phyloP scores from a whole-genome alignment of 1,284 basidiomycete species.

The Apiotrichum porosum region DNA sequence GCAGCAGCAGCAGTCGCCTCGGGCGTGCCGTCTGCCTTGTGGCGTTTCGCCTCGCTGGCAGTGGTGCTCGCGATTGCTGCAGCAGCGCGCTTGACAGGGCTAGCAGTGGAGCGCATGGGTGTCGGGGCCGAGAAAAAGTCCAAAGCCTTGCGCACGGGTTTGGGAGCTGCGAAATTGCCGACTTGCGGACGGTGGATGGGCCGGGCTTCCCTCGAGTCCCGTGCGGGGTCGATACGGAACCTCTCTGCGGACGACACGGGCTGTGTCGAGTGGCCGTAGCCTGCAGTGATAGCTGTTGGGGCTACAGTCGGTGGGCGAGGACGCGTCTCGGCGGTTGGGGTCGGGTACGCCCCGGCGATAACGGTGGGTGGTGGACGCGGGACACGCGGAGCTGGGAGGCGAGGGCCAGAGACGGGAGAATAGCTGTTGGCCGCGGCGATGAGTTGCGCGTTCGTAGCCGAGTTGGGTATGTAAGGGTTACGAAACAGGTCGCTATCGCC shows the following conservation, averaged over 20 bases:
- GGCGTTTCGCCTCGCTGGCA: background rate
- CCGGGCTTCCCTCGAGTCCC: background rate
- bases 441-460: background rate
- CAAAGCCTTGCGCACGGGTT: slow-evolving; percentile 1
- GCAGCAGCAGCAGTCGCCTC: background rate
- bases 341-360: slow-evolving; percentile 12
- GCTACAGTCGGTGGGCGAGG: background rate
- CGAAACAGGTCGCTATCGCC: slow-evolving; percentile 14
- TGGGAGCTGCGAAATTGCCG: slow-evolving; percentile 14
- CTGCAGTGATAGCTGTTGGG: background rate
- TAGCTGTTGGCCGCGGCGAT: background rate
- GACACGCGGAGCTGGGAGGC: slow-evolving; percentile 1
- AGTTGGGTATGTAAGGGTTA: slow-evolving; percentile 19
- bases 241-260: slow-evolving; percentile 3
- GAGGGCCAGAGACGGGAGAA: background rate
- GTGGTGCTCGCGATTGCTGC: too few species aligned
- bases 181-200: slow-evolving; percentile 12
- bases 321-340: slow-evolving; percentile 5
- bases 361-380: background rate
- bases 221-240: slow-evolving; percentile 6
- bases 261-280: background rate
- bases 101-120: background rate
- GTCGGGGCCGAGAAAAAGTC: slow-evolving; percentile 11
- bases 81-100: background rate
- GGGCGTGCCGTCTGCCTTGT: background rate